phyloP scores from a whole-genome alignment of 192 early-diverging fungal genomes.

The Coemansia sp. region DNA sequence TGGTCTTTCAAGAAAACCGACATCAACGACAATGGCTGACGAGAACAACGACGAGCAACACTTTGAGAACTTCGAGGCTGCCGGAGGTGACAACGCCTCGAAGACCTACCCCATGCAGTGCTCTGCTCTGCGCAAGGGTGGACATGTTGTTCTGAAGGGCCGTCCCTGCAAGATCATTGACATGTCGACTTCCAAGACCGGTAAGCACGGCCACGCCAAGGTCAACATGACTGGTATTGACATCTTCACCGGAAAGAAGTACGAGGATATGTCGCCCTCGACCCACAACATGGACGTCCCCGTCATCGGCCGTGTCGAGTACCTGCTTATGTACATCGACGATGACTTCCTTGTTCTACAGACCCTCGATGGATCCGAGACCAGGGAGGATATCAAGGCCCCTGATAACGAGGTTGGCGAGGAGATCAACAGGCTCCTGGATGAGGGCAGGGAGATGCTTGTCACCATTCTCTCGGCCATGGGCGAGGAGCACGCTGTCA shows the following conservation, averaged over 20 bases:
- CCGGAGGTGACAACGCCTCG: constrained; percentile 68
- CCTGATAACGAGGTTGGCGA: constrained; percentile 82
- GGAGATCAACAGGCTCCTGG: constrained; percentile 48
- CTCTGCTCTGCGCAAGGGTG: constrained; percentile 99
- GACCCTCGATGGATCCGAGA: constrained; percentile 60
- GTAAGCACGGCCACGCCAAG: constrained; percentile 99
- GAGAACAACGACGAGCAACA: constrained; percentile 13
- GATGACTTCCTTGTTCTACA: constrained; percentile 77
- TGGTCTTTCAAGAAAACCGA: constrained; percentile 8
- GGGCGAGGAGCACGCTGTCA: constrained; percentile 88
- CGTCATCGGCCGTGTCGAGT: constrained; percentile 86
- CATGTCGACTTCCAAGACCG: constrained; percentile 99
- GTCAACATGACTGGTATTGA: constrained; percentile 91
- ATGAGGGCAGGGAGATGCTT: constrained; percentile 68
- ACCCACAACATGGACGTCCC: constrained; percentile 99
- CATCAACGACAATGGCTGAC: constrained; percentile 9
- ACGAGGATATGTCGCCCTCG: constrained; percentile 99
- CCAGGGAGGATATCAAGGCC: constrained; percentile 97
- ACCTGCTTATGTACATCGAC: constrained; percentile 80
- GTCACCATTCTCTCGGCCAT: constrained; percentile 86
- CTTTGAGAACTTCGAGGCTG: constrained; percentile 13
- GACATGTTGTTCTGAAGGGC: constrained; percentile 96
- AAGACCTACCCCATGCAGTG: constrained; percentile 98
- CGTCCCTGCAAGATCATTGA: constrained; percentile 99
- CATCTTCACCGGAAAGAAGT: constrained; percentile 98